Conservation (phyloP, 257 asterid species). For the Solanum megistacrolobum region DNA sequence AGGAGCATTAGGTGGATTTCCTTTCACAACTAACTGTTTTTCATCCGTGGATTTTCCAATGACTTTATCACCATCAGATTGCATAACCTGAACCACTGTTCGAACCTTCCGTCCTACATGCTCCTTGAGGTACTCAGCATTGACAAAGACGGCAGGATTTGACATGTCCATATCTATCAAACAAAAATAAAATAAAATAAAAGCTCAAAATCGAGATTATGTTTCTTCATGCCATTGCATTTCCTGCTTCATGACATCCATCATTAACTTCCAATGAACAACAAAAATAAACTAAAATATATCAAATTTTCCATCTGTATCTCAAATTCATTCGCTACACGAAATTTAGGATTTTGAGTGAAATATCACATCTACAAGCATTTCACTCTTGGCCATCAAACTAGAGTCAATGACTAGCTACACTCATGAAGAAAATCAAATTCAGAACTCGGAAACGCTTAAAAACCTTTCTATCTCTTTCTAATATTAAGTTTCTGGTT, state of each 20-base stretch:
- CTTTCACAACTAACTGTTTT: slow-evolving; percentile 57
- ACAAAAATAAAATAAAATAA: neutral
- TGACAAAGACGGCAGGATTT: slow-evolving; percentile 74
- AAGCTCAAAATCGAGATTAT: neutral
- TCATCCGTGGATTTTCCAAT: slow-evolving; percentile 78
- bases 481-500: neutral
- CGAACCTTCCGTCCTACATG: slow-evolving; percentile 69
- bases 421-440: neutral
- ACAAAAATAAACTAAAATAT: neutral
- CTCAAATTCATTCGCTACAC: neutral
- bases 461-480: neutral
- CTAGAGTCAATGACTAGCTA: neutral
- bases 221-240: neutral
- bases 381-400: neutral
- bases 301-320: neutral
- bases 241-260: neutral
- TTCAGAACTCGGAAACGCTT: neutral
- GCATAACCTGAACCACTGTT: slow-evolving; percentile 64
- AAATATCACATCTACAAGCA: neutral
- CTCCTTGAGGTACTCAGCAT: slow-evolving; percentile 57
- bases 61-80: slow-evolving; percentile 59
- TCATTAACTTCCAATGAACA: neutral
- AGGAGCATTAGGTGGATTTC: slow-evolving; percentile 48
- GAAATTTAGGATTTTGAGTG: neutral
- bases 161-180: slow-evolving; percentile 58